Base-by-base conservation (phyloP, 768 basidiomycete genomes). In the Amanita muscaria region DNA sequence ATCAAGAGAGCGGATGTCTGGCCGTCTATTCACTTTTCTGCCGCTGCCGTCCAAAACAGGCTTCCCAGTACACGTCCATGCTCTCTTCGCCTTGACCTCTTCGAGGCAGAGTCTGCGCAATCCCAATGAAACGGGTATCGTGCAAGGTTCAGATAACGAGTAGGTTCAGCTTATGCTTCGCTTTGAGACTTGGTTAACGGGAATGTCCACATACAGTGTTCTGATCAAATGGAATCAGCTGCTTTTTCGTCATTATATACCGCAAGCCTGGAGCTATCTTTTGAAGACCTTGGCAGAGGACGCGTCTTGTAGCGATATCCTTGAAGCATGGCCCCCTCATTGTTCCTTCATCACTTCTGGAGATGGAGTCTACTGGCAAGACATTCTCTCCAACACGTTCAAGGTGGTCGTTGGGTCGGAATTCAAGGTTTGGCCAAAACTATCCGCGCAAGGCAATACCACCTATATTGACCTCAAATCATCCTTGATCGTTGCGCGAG, bases 11-110 rank as follows among this genome's bases (percentile, higher is more conserved):
- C 36, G 11, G 24, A 48, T 33, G 1, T 41, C 47, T n/a, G 74
- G 74, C 1, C 60, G 69, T 3, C 56, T 77, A 10, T 77, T 74
- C 53, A 74, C 73, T 0, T 70, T 61, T 34, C 64, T 76, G 5
- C 74, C 73, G 0, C 56, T 77, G 0, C 74, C 76, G 0, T 55
- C 76, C 18, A 47, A 50, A 1, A 75, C 74, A 0, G 60, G 62
- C 4, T 73, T 73, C 42, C 66, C 68, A 0, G 58, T 62, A 4
- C 74, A 76, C 46, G 47, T 75, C 2, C 72, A 77, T 48, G 70
- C 61, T 0, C 46, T 69, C 2, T 74, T 77, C 46, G 69, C 74
- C 0, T 53, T 77, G 11, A 70, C 71, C 0, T 59, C 61, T 6
- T 67, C 65, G 0, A 54, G 76, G 11, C 70, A 75, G 42, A 62